A percentile compares a stretch with the other conserved stretches of the same genome.
phyloP scores from a whole-genome alignment of 345 rosid species.

The Rhodamnia rubescens region DNA sequence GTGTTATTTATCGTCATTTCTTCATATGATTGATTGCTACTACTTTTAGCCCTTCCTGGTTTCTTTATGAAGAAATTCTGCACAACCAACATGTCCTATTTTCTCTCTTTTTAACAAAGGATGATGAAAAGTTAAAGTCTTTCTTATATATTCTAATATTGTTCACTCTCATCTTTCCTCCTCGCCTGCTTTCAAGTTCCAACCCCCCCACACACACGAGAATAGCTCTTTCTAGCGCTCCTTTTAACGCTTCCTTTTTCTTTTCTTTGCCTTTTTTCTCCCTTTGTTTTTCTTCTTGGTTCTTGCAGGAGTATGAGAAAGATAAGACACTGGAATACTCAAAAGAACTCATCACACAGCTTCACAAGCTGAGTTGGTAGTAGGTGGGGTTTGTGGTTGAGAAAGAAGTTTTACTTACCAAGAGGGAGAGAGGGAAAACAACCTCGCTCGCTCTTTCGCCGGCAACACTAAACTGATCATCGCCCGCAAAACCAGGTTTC shows the following conservation, averaged over 20 bases:
- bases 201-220: neutral
- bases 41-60: neutral
- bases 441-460: neutral
- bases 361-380: constrained; percentile 16
- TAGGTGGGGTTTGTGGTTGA: constrained; percentile 44
- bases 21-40: neutral
- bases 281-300: constrained; percentile 6
- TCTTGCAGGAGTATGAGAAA: constrained; percentile 39
- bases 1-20: neutral
- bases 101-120: constrained; percentile 1
- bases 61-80: constrained; percentile 29
- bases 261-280: constrained; percentile 1
- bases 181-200: constrained; percentile 15
- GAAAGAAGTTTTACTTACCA: constrained; percentile 34
- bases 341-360: constrained; percentile 12
- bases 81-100: constrained; percentile 8
- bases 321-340: neutral
- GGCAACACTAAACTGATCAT: neutral
- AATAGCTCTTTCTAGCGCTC: constrained; percentile 31
- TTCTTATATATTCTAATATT: neutral
- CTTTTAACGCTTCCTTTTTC: constrained; percentile 11
- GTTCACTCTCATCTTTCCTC: neutral
- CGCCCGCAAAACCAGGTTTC: constrained; percentile 1
- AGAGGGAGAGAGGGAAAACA: neutral
- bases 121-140: constrained; percentile 1